phyloP scores from a whole-genome alignment of 208 protist species.

The Phytomonas sp. region DNA sequence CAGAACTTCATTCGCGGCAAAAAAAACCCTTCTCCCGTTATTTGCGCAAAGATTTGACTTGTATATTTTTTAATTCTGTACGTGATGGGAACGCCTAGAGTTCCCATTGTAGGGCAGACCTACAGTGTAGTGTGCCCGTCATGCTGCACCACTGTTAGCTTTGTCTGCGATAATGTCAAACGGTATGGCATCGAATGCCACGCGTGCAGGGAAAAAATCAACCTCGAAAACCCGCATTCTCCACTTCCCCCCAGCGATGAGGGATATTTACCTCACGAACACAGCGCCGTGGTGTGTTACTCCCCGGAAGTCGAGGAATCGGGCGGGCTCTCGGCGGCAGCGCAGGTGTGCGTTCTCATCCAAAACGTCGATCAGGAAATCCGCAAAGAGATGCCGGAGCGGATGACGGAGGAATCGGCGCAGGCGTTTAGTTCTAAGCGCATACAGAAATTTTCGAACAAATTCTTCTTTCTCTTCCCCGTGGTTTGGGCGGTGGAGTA shows the following conservation, averaged over 20 bases:
- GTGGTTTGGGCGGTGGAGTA: conserved; percentile 64
- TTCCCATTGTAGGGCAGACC: conserved; percentile 33
- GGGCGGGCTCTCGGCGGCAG: conserved; percentile 31
- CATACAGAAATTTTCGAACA: conserved; percentile 43
- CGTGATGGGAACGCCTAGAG: neutral
- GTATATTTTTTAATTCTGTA: neutral
- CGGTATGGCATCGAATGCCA: conserved; percentile 56
- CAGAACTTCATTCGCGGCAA: neutral
- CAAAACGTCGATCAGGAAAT: conserved; percentile 38
- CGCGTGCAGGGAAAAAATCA: conserved; percentile 50
- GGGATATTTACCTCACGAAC: conserved; percentile 14
- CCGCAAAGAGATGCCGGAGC: conserved; percentile 38
- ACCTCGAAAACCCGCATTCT: conserved; percentile 51
- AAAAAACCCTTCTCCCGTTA: neutral
- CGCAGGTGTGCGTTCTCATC: conserved; percentile 45
- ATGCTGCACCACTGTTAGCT: conserved; percentile 50
- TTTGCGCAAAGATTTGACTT: neutral
- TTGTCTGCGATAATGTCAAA: conserved; percentile 34
- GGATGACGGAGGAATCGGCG: conserved; percentile 51
- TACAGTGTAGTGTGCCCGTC: conserved; percentile 69
- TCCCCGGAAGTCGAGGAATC: conserved; percentile 54
- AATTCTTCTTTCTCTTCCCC: conserved; percentile 61
- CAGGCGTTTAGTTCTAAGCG: conserved; percentile 62
- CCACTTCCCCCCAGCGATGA: conserved; percentile 35
- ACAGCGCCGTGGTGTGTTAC: conserved; percentile 23